phyloP scores from a whole-genome alignment of 257 asterid genomes.

The Fraxinus cuspidata region DNA sequence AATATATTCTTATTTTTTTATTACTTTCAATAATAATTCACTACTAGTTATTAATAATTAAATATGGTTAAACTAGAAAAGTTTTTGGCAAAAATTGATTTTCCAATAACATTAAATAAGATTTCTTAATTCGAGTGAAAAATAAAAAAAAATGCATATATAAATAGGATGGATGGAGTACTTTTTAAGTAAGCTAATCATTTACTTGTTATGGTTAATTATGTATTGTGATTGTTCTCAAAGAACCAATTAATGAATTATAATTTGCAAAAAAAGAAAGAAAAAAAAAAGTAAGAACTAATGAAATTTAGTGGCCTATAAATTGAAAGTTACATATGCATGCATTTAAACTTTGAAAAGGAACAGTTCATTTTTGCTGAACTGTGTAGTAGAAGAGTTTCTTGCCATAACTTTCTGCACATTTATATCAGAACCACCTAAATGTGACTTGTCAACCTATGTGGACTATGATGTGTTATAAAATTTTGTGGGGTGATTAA shows the following conservation, averaged over 20 bases:
- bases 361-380: slow-evolving; percentile 14
- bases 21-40: no score
- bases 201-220: background rate
- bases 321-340: background rate
- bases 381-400: background rate
- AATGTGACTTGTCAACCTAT: slow-evolving; percentile 26
- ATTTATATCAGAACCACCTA: slow-evolving; percentile 37
- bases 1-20: no score
- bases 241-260: no score
- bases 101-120: no score
- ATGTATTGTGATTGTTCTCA: background rate
- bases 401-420: slow-evolving; percentile 24
- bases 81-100: no score
- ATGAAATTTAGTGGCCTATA: background rate
- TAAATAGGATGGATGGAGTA: no score
- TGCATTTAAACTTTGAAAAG: slow-evolving; percentile 1
- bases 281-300: background rate
- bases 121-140: no score
- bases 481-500: no score
- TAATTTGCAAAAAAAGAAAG: background rate
- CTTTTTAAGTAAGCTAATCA: background rate
- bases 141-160: no score
- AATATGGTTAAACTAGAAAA: no score
- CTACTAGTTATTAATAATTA: no score
- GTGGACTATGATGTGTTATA: background rate